A percentile compares a stretch with the other conserved stretches of the same genome.
These are phyloP conservation scores for Exidia glandulosa DNA, from an alignment of 768 basidiomycete genomes.

Conservation along the genomic window DNA sequence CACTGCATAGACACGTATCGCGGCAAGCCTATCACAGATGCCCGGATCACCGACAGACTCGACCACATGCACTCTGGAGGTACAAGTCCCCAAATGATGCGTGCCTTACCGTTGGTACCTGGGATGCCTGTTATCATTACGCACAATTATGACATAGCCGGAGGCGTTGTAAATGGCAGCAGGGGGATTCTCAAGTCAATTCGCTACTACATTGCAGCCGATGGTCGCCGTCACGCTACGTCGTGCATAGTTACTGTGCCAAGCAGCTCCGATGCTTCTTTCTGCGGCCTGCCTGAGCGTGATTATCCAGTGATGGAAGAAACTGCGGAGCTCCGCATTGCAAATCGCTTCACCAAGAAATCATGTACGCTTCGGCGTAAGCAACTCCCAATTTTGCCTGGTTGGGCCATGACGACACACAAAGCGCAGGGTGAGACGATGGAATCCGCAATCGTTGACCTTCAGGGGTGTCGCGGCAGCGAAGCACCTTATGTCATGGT, in stretches of 20 bases:
- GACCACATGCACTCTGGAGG: background rate
- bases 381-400: slow-evolving; percentile 27
- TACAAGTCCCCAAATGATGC: background rate
- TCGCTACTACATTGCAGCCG: slow-evolving; percentile 11
- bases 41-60: background rate
- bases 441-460: slow-evolving; percentile 21
- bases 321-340: slow-evolving; percentile 11
- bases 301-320: slow-evolving; percentile 17
- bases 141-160: slow-evolving; percentile 27
- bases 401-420: slow-evolving; percentile 30
- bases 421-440: slow-evolving; percentile 30
- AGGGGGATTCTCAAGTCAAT: slow-evolving; percentile 15
- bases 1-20: background rate
- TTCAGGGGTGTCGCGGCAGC: slow-evolving; percentile 18
- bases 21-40: slow-evolving; percentile 4
- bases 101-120: background rate
- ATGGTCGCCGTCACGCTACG: slow-evolving; percentile 8
- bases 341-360: slow-evolving; percentile 11
- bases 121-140: slow-evolving; percentile 6
- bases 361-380: slow-evolving; percentile 14
- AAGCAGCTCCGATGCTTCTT: background rate
- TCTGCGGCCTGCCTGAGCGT: slow-evolving; percentile 11
- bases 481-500: slow-evolving; percentile 34
- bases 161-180: slow-evolving; percentile 28
- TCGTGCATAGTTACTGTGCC: slow-evolving; percentile 17